phyloP scores from a whole-genome alignment of 345 rosid genomes.

The Hibiscus trionum region DNA sequence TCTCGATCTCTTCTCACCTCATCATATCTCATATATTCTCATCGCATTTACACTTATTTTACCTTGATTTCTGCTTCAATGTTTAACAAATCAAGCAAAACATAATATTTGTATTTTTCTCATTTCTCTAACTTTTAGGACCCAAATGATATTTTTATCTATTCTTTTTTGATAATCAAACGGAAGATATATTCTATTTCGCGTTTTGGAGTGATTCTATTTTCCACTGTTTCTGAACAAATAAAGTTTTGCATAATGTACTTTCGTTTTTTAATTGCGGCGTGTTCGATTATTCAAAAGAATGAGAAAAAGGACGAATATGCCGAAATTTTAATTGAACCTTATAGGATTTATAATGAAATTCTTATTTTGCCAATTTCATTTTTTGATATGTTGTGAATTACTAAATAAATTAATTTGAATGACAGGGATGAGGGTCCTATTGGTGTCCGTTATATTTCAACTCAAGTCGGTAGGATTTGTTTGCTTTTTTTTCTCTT shows the following conservation, averaged over 20 bases:
- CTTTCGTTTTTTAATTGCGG: not conserved
- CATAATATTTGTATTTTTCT: not conserved
- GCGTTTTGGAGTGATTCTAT: not conserved
- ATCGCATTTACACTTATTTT: not conserved
- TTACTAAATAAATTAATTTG: slow-evolving; percentile 9
- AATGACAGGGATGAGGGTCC: slow-evolving; percentile 66
- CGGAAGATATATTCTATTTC: not conserved
- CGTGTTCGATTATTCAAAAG: too few relatives aligned
- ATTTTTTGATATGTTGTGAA: not conserved
- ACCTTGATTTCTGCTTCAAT: not conserved
- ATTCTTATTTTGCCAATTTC: not conserved
- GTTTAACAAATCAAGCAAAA: not conserved
- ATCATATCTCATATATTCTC: not conserved
- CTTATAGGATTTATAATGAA: not conserved
- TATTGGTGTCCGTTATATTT: slow-evolving; percentile 66
- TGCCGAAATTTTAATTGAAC: too few relatives aligned
- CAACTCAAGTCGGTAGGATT: slow-evolving; percentile 83
- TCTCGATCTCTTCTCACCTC: not conserved
- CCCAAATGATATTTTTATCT: not conserved
- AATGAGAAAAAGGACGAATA: too few relatives aligned
- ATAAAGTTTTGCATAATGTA: not conserved
- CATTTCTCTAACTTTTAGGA: not conserved
- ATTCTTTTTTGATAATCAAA: not conserved
- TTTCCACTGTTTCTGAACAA: not conserved
- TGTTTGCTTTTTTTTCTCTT: not conserved